phyloP scores from a whole-genome alignment of 139 green algal genomes.

The Chlorella sp. region DNA sequence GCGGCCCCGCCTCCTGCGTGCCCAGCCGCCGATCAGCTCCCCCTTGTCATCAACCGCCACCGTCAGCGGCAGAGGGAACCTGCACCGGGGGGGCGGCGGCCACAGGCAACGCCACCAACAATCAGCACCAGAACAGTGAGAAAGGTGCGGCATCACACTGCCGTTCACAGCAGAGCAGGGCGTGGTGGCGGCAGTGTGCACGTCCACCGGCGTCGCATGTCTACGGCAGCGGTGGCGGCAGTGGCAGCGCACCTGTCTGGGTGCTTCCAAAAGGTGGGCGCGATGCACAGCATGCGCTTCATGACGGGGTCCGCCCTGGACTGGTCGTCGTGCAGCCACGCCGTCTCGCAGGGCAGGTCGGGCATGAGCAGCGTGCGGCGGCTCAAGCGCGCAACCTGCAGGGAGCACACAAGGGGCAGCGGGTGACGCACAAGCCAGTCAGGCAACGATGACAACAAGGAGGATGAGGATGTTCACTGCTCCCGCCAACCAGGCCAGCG shows the following conservation, averaged over 20 bases:
- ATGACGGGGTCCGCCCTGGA: no score
- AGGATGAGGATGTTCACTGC: neutral
- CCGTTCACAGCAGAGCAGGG: neutral
- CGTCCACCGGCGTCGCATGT: no score
- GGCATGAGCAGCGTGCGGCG: no score
- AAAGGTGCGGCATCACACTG: neutral
- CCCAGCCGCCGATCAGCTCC: neutral
- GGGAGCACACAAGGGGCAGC: neutral
- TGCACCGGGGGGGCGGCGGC: neutral
- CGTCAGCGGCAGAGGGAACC: neutral
- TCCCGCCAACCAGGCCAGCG: neutral
- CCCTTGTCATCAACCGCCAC: neutral
- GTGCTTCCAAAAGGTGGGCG: no score
- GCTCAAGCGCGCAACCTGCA: no score
- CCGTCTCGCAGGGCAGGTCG: no score
- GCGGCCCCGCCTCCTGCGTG: no score
- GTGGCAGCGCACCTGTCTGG: no score
- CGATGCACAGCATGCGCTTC: no score
- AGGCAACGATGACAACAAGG: neutral
- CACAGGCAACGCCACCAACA: no score
- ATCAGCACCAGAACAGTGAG: neutral
- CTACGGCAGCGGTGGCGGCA: no score
- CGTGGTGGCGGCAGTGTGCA: neutral
- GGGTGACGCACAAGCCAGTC: neutral
- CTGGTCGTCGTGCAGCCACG: no score